These are phyloP conservation scores for Diaporthe batatas DNA, from an alignment of 2,329 filamentous ascomycete genomes.

Conservation along the genomic window DNA sequence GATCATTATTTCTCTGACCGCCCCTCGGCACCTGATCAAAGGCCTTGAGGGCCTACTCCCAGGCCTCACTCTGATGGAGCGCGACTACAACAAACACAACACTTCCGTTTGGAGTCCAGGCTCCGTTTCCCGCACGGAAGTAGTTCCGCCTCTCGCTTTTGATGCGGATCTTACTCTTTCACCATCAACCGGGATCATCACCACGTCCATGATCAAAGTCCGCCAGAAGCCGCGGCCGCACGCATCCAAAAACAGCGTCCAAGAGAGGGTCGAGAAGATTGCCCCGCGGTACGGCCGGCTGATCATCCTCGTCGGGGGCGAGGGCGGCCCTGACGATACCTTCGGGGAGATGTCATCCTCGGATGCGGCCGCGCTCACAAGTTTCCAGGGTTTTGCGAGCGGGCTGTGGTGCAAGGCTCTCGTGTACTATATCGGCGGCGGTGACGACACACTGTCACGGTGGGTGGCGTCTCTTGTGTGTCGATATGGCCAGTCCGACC, in stretches of 20 bases:
- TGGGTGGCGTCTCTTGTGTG: constrained; percentile 69
- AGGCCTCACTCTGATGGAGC: constrained; percentile 46
- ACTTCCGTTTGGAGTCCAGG: constrained; percentile 44
- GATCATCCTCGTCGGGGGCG: constrained; percentile 73
- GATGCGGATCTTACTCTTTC: constrained; percentile 83
- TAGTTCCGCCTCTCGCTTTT: constrained; percentile 56
- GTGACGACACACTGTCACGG: constrained; percentile 61
- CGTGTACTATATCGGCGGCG: constrained; percentile 64
- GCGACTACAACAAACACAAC: constrained; percentile 48
- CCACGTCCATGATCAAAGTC: constrained; percentile 78
- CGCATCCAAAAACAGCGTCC: constrained; percentile 60
- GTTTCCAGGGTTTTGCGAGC: constrained; percentile 64
- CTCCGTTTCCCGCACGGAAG: constrained; percentile 41
- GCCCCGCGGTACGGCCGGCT: constrained; percentile 75
- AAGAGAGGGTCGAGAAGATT: constrained; percentile 66
- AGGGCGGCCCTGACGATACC: constrained; percentile 59
- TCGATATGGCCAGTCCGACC: constrained; percentile 54
- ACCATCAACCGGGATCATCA: constrained; percentile 75
- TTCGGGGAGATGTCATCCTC: constrained; percentile 54
- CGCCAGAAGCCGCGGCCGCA: constrained; percentile 78
- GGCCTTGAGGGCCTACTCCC: constrained; percentile 46
- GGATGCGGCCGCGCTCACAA: constrained; percentile 60
- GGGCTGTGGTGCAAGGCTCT: constrained; percentile 56
- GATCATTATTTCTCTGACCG: constrained; percentile 47
- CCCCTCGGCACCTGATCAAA: constrained; percentile 42